These are phyloP conservation scores for Neonectria sp. DNA, from an alignment of 2,329 filamentous ascomycete genomes.

Conservation along the genomic window DNA sequence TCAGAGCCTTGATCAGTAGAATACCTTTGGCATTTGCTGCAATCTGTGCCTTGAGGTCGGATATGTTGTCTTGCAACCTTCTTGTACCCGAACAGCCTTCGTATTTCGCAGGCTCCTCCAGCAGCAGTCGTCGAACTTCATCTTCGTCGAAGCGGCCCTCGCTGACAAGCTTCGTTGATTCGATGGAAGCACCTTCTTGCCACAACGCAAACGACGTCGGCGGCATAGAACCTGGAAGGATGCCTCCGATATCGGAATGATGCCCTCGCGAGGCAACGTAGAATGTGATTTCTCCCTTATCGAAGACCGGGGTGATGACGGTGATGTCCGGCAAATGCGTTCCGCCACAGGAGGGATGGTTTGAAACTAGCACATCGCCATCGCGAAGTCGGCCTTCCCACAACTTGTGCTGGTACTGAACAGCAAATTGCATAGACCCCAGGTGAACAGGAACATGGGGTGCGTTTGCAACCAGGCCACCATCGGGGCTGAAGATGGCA, in stretches of 20 bases:
- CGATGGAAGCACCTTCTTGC: constrained; percentile 72
- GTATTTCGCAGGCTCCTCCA: constrained; percentile 40
- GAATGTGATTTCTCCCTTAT: constrained; percentile 51
- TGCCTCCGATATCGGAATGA: constrained; percentile 65
- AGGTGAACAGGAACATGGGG: constrained; percentile 84
- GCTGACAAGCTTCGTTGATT: constrained; percentile 52
- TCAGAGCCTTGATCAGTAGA: constrained; percentile 79
- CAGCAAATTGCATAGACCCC: constrained; percentile 83
- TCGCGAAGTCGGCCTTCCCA: constrained; percentile 75
- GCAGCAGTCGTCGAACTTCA: constrained; percentile 73
- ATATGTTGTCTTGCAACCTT: constrained; percentile 86
- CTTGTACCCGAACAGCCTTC: constrained; percentile 68
- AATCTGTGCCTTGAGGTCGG: constrained; percentile 88
- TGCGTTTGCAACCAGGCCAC: constrained; percentile 80
- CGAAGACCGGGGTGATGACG: constrained; percentile 49
- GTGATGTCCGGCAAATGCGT: constrained; percentile 49
- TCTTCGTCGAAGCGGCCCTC: constrained; percentile 55
- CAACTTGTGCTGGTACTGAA: constrained; percentile 78
- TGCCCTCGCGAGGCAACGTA: constrained; percentile 52
- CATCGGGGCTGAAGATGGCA: constrained; percentile 81
- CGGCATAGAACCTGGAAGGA: constrained; percentile 83
- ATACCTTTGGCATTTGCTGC: constrained; percentile 91
- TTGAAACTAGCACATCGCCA: constrained; percentile 82
- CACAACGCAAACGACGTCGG: constrained; percentile 74
- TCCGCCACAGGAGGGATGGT: constrained; percentile 64